phyloP scores from a whole-genome alignment of 2,329 filamentous ascomycete genomes.

The Aspergillus pseudoterreus region DNA sequence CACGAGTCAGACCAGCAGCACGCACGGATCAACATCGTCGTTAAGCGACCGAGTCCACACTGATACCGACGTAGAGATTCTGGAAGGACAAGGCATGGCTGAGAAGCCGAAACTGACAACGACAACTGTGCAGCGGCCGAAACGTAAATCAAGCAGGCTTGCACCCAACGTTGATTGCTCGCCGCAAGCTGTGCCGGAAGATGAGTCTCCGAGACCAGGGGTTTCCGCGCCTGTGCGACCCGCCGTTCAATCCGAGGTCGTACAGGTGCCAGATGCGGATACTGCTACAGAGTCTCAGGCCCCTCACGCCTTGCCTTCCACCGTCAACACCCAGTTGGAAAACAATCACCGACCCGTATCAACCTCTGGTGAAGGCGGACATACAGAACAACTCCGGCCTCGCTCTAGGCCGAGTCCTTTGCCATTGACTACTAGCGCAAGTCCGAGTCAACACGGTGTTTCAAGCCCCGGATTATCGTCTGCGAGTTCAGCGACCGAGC shows the following conservation, averaged over 20 bases:
- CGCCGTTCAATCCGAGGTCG: slow-evolving; percentile 5
- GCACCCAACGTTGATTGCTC: slow-evolving; percentile 17
- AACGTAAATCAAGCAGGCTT: slow-evolving; percentile 26
- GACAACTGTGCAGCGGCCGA: slow-evolving; percentile 27
- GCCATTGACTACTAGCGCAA: slow-evolving; percentile 17
- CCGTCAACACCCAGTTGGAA: slow-evolving; percentile 8
- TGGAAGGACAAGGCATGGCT: slow-evolving; percentile 30
- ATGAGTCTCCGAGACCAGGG: slow-evolving; percentile 24
- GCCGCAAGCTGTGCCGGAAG: slow-evolving; percentile 15
- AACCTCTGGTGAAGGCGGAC: slow-evolving; percentile 25
- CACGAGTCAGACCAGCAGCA: slow-evolving; percentile 18
- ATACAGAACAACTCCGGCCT: slow-evolving; percentile 25
- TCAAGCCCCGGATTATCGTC: slow-evolving; percentile 20
- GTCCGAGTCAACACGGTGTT: slow-evolving; percentile 19
- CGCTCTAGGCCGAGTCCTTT: slow-evolving; percentile 24
- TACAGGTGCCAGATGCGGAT: slow-evolving; percentile 6
- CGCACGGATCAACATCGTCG: slow-evolving; percentile 18
- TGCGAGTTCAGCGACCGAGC: slow-evolving; percentile 27
- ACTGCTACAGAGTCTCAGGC: slow-evolving; percentile 5
- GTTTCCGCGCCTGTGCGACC: slow-evolving; percentile 15
- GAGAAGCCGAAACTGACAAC: slow-evolving; percentile 26
- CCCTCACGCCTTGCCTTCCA: slow-evolving; percentile 6
- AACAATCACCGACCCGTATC: slow-evolving; percentile 23
- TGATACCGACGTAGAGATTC: slow-evolving; percentile 22
- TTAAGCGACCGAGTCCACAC: slow-evolving; percentile 14